Evolutionary conservation across 2,329 filamentous ascomycete genomes (phyloP).

Genomic region (Alternaria tenuissima): DNA sequence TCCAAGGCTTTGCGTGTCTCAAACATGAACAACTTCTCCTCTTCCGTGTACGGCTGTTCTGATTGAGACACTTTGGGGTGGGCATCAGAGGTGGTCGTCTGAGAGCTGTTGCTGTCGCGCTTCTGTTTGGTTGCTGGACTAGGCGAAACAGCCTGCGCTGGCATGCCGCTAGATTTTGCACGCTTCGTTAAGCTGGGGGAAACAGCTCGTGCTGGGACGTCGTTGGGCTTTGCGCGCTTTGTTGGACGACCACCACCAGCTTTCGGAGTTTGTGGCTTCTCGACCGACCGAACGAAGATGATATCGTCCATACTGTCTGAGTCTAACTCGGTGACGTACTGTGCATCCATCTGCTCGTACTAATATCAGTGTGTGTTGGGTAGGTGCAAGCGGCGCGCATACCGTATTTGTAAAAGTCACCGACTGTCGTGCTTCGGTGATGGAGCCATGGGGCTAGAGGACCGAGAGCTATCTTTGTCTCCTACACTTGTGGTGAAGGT

Average conservation of each 20-base stretch:
- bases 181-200: background rate
- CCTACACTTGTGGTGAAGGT: background rate
- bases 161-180: background rate
- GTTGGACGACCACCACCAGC: background rate
- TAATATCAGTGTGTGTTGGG: background rate
- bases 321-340: background rate
- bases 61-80: background rate
- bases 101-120: too few species aligned
- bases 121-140: background rate
- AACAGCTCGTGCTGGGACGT: background rate
- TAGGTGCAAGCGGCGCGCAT: background rate
- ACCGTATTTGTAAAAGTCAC: background rate
- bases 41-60: background rate
- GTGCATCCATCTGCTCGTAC: background rate
- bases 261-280: background rate
- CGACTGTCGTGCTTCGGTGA: background rate
- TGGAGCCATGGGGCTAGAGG: background rate
- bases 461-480: background rate
- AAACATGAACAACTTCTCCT: constrained; percentile 1
- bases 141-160: background rate
- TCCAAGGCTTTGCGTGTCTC: constrained; percentile 6
- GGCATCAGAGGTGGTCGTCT: background rate
- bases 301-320: background rate
- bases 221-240: background rate
- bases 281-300: background rate